Base-by-base conservation (phyloP, 106 monocot genomes). In the Acorus calamus region DNA sequence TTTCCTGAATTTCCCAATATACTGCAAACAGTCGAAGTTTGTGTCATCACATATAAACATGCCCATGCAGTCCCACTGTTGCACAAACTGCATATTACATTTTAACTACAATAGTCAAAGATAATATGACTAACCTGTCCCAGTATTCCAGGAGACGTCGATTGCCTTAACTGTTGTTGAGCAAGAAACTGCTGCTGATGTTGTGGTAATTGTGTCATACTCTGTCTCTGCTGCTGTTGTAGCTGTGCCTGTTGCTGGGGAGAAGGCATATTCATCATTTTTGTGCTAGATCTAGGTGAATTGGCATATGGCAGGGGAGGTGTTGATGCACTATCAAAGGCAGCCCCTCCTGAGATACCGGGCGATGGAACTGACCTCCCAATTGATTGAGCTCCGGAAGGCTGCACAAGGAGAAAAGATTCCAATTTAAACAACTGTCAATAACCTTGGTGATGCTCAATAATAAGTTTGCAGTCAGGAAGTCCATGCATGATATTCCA, bases 341-440 rank as follows among this genome's bases (percentile, higher is more conserved):
- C 64, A 66, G 87, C 44, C 1, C 71, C 52, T 57, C 77, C 83
- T 61, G 84, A 52, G 6, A 71, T 55, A 71, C 55, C 77, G 46
- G 94, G 94, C 54, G 94, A 96, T 46, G 84, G 90, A 50, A 77
- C 87, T 42, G 87, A 77, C 75, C 91, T 87, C 57, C 84, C 90
- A 69, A 71, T 65, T 63, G 80, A 64, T 55, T 96, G 94, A 12
- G 51, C 48, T 66, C 89, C 94, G 64, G 82, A 7, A 60, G 68
- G 77, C 94, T 96, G 76, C 60, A 69, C 28, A 28, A 28, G 28
- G 28, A 28, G 28, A 28, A 28, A 28, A 28, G 28, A 28, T 28
- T 28, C 1, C 28, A 28, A 28, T 28, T 28, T 28, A 28, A 28
- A 28, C 1, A 28, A 28, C 28, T 28, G 28, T 28, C 28, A 28